Evolutionary conservation across 148 eudicot genomes (phyloP).

Genomic region (Amaranthus hypochondriacus): DNA sequence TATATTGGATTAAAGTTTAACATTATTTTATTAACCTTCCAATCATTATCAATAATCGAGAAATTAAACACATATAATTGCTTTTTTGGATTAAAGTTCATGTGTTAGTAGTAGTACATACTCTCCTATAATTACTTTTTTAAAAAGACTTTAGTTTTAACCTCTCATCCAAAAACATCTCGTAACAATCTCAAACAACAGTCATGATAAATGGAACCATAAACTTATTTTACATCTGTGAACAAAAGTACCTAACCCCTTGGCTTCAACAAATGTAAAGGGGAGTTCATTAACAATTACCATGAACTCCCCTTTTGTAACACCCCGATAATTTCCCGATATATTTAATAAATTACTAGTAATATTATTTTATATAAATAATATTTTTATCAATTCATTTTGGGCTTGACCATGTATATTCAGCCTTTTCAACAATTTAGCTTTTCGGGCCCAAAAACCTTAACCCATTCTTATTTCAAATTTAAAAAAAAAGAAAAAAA

Average conservation of each 20-base stretch:
- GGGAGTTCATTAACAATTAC: conserved; percentile 1
- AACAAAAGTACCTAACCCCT: conserved; percentile 1
- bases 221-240: background rate
- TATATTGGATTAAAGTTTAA: conserved; percentile 4
- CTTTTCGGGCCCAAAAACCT: no score
- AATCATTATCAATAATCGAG: conserved; percentile 6
- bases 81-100: background rate
- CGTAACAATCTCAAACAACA: background rate
- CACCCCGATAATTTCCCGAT: no score
- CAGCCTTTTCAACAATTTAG: no score
- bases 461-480: no score
- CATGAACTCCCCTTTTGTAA: no score
- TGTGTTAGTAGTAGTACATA: conserved; percentile 1
- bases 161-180: background rate
- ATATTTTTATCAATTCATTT: no score
- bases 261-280: background rate
- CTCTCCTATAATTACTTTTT: background rate
- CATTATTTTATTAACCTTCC: conserved; percentile 5
- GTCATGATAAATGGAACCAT: background rate
- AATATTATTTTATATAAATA: no score
- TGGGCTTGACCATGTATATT: no score
- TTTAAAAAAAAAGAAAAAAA: no score
- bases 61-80: conserved; percentile 1
- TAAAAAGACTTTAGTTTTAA: background rate
- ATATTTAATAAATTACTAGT: no score